Conservation (phyloP, 768 basidiomycete genomes). For the Kwoniella botswanensis region DNA sequence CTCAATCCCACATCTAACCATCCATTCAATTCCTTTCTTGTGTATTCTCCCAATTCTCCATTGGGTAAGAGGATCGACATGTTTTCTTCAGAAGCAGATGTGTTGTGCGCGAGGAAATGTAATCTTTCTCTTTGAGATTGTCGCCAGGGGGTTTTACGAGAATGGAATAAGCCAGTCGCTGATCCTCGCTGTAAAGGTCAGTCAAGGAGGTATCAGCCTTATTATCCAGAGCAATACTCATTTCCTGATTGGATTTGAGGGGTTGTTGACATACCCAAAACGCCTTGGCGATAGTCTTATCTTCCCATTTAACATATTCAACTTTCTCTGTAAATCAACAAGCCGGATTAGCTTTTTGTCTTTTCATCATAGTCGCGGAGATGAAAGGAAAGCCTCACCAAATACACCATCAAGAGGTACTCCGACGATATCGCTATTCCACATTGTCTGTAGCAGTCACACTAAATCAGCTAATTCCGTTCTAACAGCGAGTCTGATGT, state of each 20-base stretch:
- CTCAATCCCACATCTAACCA: constrained; percentile 50
- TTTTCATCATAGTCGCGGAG: too few relatives aligned
- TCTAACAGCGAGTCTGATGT: background rate
- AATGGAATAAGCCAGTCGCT: constrained; percentile 50
- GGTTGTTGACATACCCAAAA: constrained; percentile 38
- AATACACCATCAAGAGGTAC: constrained; percentile 45
- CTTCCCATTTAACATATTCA: constrained; percentile 38
- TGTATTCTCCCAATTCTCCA: constrained; percentile 23
- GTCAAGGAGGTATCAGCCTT: background rate
- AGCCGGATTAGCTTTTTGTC: background rate
- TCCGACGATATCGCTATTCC: constrained; percentile 44
- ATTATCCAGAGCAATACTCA: too few relatives aligned
- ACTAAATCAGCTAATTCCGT: background rate
- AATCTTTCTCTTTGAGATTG: constrained; percentile 49
- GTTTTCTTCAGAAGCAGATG: background rate
- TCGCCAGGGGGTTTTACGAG: constrained; percentile 41
- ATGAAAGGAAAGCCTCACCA: too few relatives aligned
- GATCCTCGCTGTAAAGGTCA: constrained; percentile 39
- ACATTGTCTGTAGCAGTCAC: constrained; percentile 21
- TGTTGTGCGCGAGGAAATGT: constrained; percentile 37
- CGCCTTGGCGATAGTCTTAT: constrained; percentile 44
- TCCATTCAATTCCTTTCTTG: constrained; percentile 35
- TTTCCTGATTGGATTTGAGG: too few relatives aligned
- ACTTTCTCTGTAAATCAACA: constrained; percentile 32
- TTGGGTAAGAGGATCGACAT: constrained; percentile 35